Base-by-base conservation (phyloP, 1,284 basidiomycete species). In the Puccinia triticina region DNA sequence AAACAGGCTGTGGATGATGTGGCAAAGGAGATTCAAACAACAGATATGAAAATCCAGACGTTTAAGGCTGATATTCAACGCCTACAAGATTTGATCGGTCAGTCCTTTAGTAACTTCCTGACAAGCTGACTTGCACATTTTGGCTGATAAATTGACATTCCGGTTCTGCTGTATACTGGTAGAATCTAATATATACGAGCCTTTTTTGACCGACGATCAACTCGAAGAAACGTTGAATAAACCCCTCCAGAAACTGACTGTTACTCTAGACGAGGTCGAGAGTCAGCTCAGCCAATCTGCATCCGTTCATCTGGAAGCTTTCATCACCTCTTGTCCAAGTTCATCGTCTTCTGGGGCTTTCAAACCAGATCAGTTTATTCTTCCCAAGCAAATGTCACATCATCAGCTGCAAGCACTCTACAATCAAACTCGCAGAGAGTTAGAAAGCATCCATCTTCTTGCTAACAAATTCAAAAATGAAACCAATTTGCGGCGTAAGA, bases 361-460 rank as follows among this genome's bases (percentile, higher is more conserved):
- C 29, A 71, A 80, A 72, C 50, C 77, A 43, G 77, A 80, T 59
- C 77, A 80, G 69, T 80, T 80, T 32, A 80, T 80, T 23, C 53
- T 80, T 40, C 77, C 77, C 23, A 80, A 80, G 43, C 77, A 80
- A 80, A 80, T 71, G 77, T 40, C 67, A 26, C 67, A 80, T 55
- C 77, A 80, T 80, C 77, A 72, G 26, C 66, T 80, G 8, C 66
- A 80, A 46, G 64, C 77, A 29, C 66, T 40, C 37, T 80, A 71
- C 66, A 80, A 80, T 40, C 23, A 48, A 71, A 72, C 67, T 32
- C 26, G 48, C n/a, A 37, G 77, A 57, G 34, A 67, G 55, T 29
- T 71, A 43, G 55, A 80, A 21, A 37, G 18, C 48, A 32, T 80
- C 18, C 11, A 71, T 29, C 66, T 43, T 57, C 53, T 80, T 29